Base-by-base conservation (phyloP, 352 stramenopile genomes). In the Pseudoperonospora humuli region DNA sequence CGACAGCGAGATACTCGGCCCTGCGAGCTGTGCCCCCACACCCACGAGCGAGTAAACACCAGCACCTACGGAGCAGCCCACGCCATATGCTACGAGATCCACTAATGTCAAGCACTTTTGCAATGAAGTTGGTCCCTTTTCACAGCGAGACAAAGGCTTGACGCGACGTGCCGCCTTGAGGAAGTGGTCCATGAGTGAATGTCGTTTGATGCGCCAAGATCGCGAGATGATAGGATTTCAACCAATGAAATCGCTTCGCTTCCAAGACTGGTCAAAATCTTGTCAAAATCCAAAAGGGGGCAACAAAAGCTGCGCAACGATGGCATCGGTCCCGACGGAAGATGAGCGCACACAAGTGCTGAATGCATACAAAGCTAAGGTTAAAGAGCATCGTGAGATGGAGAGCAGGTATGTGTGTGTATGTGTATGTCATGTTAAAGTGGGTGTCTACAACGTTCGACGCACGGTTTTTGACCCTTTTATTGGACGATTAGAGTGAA, bases 351-450 rank as follows among this genome's bases (percentile, higher is more conserved):
- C 87, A 44, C 84, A 97, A 75, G 86, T 97, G 50, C 72, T 98
- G 28, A 87, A 95, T 48, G 82, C 92, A 44, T 98, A 97, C 79
- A 89, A 96, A 45, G 76, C 75, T 32, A 98, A 98, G 71, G 95
- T 98, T 61, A 90, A 86, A 57, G 92, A 98, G 69, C 93, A 98
- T 70, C 84, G 89, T 43, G 93, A 98, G 69, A 95, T 97, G 50
- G 94, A 98, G 63, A 95, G 84, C 57, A 86, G 76, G 80, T 92
- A 42, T 39, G 73, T 66, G n/a, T 7, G 24, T 55, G 13, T 54
- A 7, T 37, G 1, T 41, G 2, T 31, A 38, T 48, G n/a, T n/a
- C 5, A 10, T 15, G 7, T 32, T 3, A 5, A 26, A 38, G 1
- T 35, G 36, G 14, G 2, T 7, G 11, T 32, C 17, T 23, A 35